A percentile compares a stretch with the other conserved stretches of the same genome.
Evolutionary conservation across 805 yeast genomes (phyloP).

Genomic region (Ogataea naganishii): DNA sequence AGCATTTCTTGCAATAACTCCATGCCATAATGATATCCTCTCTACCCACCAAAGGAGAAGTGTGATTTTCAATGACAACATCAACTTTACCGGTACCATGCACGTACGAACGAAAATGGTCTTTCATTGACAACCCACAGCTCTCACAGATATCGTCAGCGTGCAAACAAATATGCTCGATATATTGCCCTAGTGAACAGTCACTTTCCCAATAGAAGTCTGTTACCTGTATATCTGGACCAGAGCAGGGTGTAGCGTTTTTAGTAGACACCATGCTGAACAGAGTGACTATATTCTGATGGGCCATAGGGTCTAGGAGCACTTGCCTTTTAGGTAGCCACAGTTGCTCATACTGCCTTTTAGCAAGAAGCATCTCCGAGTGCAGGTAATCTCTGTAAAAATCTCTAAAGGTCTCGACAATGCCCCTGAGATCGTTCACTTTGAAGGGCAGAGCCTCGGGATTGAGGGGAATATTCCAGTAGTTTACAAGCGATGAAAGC

Average conservation of each 20-base stretch:
- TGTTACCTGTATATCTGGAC: constrained; percentile 77
- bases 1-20: constrained; percentile 84
- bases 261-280: constrained; percentile 77
- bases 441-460: constrained; percentile 27
- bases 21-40: constrained; percentile 75
- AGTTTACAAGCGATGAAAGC: constrained; percentile 9
- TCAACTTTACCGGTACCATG: constrained; percentile 83
- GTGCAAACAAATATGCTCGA: constrained; percentile 71
- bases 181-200: constrained; percentile 78
- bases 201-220: constrained; percentile 91
- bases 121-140: constrained; percentile 61
- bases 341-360: constrained; percentile 64
- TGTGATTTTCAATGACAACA: constrained; percentile 57
- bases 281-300: constrained; percentile 70
- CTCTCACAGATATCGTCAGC: constrained; percentile 69
- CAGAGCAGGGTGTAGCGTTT: constrained; percentile 86
- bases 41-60: constrained; percentile 47
- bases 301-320: constrained; percentile 59
- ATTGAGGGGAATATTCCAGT: constrained; percentile 11
- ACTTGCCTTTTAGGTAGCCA: constrained; percentile 33
- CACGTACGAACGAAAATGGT: constrained; percentile 81
- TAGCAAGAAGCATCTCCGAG: constrained; percentile 24
- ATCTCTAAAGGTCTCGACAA: constrained; percentile 25
- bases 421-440: constrained; percentile 24
- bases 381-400: constrained; percentile 19